These are phyloP conservation scores for Naegleria lovaniensis DNA, from an alignment of 208 protist species.

Conservation along the genomic window DNA sequence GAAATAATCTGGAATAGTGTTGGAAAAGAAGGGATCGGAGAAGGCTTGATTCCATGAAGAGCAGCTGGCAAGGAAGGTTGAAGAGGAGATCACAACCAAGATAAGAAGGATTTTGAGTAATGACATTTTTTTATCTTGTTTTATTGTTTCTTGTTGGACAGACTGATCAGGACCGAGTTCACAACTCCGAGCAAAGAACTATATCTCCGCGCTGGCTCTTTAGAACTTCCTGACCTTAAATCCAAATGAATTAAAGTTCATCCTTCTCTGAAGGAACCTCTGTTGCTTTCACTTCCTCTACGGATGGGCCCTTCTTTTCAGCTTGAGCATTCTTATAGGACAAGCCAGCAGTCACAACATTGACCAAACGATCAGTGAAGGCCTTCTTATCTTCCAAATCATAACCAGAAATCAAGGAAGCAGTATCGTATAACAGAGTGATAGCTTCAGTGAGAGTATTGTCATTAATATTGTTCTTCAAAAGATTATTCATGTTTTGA, in stretches of 20 bases:
- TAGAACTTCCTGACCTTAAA: no score
- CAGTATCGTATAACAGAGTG: constrained; percentile 89
- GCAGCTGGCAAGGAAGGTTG: no score
- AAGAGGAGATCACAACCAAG: no score
- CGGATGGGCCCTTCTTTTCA: not conserved
- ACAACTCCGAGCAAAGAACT: no score
- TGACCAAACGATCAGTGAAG: not conserved
- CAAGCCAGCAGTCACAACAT: not conserved
- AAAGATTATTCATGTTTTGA: constrained; percentile 70
- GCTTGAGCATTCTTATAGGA: not conserved
- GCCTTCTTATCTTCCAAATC: constrained; percentile 30
- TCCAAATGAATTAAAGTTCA: constrained; percentile 11
- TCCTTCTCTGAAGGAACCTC: not conserved
- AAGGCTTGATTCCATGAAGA: no score
- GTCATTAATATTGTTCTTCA: constrained; percentile 75
- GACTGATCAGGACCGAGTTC: no score
- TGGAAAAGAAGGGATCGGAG: no score
- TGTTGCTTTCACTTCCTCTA: not conserved
- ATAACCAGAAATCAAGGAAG: constrained; percentile 85
- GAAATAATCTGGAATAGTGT: no score
- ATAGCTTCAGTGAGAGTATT: constrained; percentile 70
- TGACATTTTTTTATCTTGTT: no score
- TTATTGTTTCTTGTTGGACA: no score
- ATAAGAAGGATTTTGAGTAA: no score
- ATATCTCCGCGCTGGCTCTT: no score